Conservation (phyloP, 352 stramenopile genomes). For the Phytophthora idaei region DNA sequence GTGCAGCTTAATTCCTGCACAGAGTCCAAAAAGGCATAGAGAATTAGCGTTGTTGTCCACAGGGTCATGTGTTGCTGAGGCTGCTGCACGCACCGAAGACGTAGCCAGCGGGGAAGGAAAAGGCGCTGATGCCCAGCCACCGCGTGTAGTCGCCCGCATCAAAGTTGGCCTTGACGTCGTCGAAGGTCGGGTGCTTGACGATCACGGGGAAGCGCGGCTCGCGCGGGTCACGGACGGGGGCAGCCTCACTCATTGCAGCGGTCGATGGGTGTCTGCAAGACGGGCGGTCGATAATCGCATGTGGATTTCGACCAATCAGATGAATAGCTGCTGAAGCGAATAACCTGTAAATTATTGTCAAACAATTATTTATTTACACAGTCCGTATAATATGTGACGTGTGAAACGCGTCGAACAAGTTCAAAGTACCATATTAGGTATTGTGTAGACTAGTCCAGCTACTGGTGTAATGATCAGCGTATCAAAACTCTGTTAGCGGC, state of each 20-base stretch:
- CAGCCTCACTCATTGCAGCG: slow-evolving; percentile 51
- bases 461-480: no score
- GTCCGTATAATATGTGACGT: no score
- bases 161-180: slow-evolving; percentile 76
- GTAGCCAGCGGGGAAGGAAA: slow-evolving; percentile 80
- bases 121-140: slow-evolving; percentile 59
- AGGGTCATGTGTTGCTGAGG: background rate
- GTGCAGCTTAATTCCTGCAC: slow-evolving; percentile 65
- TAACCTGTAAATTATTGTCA: background rate
- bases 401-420: no score
- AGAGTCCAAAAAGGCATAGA: slow-evolving; percentile 5
- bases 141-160: slow-evolving; percentile 65
- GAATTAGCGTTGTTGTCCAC: slow-evolving; percentile 10
- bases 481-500: no score
- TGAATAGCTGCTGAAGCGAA: background rate
- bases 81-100: slow-evolving; percentile 61
- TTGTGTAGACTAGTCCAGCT: no score
- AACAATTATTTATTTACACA: no score
- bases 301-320: slow-evolving; percentile 19
- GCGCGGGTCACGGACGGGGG: slow-evolving; percentile 56
- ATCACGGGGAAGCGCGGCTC: slow-evolving; percentile 77
- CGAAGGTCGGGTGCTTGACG: slow-evolving; percentile 79
- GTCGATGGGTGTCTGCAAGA: slow-evolving; percentile 11
- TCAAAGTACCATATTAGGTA: no score
- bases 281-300: slow-evolving; percentile 13